Conservation (phyloP, 2,329 filamentous ascomycete species). For the Sporothrix dimorphospora region DNA sequence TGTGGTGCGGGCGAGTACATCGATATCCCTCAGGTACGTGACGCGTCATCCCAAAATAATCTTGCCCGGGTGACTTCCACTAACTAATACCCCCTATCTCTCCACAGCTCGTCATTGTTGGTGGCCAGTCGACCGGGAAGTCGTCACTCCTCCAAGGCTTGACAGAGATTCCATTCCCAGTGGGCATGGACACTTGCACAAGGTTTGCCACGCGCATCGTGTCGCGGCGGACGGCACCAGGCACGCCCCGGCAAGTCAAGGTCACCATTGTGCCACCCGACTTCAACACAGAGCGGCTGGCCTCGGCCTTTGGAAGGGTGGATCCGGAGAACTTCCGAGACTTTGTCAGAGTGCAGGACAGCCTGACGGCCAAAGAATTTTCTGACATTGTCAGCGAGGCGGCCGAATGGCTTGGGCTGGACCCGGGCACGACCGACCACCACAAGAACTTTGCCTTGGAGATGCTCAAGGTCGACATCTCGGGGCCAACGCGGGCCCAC, state of each 20-base stretch:
- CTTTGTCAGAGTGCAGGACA: neutral
- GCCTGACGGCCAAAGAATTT: neutral
- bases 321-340: neutral
- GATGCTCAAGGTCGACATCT: neutral
- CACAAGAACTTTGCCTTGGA: neutral
- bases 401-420: neutral
- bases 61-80: no score
- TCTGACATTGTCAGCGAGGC: neutral
- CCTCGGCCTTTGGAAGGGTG: neutral
- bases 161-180: constrained; percentile 10
- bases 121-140: neutral
- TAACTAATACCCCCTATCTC: no score
- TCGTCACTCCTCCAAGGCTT: neutral
- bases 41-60: no score
- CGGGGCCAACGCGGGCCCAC: neutral
- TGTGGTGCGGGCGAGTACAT: neutral
- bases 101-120: neutral
- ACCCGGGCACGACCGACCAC: neutral
- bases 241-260: neutral
- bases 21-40: neutral
- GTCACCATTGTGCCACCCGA: neutral
- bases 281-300: neutral
- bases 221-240: neutral
- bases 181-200: constrained; percentile 14
- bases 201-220: constrained; percentile 15